Base-by-base conservation (phyloP, 75 land plant species). In the Cupressus sempervirens region DNA sequence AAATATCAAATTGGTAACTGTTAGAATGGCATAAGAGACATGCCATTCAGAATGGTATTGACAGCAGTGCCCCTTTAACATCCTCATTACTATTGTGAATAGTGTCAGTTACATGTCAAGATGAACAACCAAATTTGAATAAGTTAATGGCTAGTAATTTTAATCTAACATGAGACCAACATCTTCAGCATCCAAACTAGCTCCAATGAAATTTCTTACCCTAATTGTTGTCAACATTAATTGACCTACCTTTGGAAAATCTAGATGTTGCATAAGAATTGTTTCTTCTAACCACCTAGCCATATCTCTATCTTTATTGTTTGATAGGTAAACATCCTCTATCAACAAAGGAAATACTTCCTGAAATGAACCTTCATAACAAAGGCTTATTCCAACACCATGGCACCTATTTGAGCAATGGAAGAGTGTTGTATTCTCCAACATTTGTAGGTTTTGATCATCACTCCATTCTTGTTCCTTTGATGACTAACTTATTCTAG, bases 201-300 rank as follows among this genome's bases (percentile, higher is more conserved):
- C 72, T 40, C 50, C 87, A 40, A 87, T 68, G 30, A 50, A 40
- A 48, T 88, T 87, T 29, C 95, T 97, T 90, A 92, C 73, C 90
- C 88, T 91, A 12, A 96, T 72, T 11, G 99, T 97, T 40, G 91
- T 93, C 29, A 95, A 79, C 99, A 98, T 96, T n/a, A 96, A 90
- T 86, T 98, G 90, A 1, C 99, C 99, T 12, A 97, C 99, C 36
- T 95, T 94, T 35, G 99, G 86, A 81, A 89, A 98, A 88, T 92
- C 91, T 46, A 83, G 89, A 84, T 93, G 98, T 85, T 94, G 93
- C 94, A 91, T 94, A 76, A 98, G 79, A 18, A 96, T 90, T 29
- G 72, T 83, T 85, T 98, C 98, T 40, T 96, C 99, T 29, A 96
- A 94, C 67, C 82, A 53, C 14, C 50, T 83, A 12, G 68, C 83